Percentiles rank a stretch among this genome's conserved stretches.
Conservation (phyloP, 148 eudicot species). For the Camellia japonica region DNA sequence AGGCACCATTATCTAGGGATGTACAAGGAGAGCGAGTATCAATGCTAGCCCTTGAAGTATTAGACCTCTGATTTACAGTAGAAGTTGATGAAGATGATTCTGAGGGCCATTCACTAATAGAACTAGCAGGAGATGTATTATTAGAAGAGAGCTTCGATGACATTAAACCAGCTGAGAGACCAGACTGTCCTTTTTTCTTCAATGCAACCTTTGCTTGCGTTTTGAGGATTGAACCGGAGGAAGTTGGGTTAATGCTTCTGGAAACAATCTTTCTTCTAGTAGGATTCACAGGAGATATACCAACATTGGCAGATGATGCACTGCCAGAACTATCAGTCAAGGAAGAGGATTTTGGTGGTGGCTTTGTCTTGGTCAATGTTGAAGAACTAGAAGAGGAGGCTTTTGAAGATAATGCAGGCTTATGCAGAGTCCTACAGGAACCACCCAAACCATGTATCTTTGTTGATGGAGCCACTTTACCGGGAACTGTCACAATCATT, state of each 20-base stretch:
- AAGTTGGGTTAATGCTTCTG: conserved; percentile 33
- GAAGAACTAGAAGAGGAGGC: conserved; percentile 43
- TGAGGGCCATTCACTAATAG: conserved; percentile 88
- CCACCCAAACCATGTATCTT: conserved; percentile 32
- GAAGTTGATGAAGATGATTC: conserved; percentile 72
- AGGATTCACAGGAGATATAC: conserved; percentile 31
- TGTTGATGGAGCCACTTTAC: conserved; percentile 36
- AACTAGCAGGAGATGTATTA: conserved; percentile 81
- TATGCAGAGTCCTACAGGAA: conserved; percentile 44
- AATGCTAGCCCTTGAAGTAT: conserved; percentile 29
- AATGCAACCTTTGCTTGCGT: conserved; percentile 41
- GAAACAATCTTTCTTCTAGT: conserved; percentile 37
- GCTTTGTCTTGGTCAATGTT: conserved; percentile 30
- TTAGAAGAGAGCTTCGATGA: conserved; percentile 44
- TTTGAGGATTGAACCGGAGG: conserved; percentile 47
- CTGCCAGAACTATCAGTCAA: conserved; percentile 60
- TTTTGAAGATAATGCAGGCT: conserved; percentile 38
- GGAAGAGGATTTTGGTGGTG: conserved; percentile 34
- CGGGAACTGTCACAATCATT: conserved; percentile 34
- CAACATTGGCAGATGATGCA: conserved; percentile 33
- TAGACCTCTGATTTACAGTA: conserved; percentile 43
- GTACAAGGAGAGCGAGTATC: conserved; percentile 28
- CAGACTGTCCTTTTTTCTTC: conserved; percentile 39
- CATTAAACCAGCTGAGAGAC: conserved; percentile 35
- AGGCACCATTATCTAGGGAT: conserved; percentile 29